Evolutionary conservation across 257 asterid species (phyloP), one percentile per base, ranked within the genome.

Genomic region (Gardenia jasminoides): DNA sequence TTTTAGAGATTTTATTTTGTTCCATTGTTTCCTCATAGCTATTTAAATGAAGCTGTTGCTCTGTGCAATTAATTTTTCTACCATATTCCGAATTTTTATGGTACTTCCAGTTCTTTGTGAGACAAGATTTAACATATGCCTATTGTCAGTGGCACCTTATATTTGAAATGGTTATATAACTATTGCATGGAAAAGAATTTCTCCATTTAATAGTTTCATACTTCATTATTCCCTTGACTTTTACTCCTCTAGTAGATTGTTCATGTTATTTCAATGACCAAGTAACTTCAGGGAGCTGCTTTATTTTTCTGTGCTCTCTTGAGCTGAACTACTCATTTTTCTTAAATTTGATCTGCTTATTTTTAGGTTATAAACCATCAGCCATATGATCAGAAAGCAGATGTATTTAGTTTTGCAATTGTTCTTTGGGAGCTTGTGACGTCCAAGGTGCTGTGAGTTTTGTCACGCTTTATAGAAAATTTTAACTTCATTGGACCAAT

Each of bases 361-460:
- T 56, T 75, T 13, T 82, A 95, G 98, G 96, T 95, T 81, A 87
- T 93, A 84, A 95, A 88, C 82, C 98, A 93, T 84, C 91, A 92
- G 82, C 97, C 94, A 20, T 93, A 95, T 79, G 98, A 93, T 86
- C 97, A 91, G 79, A 95, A 92, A 82, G 97, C 97, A 36, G 99
- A 95, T 79, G 92, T 95, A 56, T 93, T 88, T 87, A 95, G 98
- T 82, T 95, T 91, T 85, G 97, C 93, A 28, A 92, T 95, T 82
- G 98, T 93, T 76, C 91, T 95, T 76, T 93, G 99, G 99, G 99
- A 95, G 94, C 91, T 95, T 72, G 85, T 87, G 75, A 92, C 97
- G 4, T 90, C 93, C 26, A 92, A 92, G 98, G 99, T 93, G 65
- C 72, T 69, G 70, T 39, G 58, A 20, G 62, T 10, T 59, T 39